These are phyloP conservation scores for Auricularia auricula-judae DNA, from an alignment of 768 basidiomycete genomes.

Conservation along the genomic window DNA sequence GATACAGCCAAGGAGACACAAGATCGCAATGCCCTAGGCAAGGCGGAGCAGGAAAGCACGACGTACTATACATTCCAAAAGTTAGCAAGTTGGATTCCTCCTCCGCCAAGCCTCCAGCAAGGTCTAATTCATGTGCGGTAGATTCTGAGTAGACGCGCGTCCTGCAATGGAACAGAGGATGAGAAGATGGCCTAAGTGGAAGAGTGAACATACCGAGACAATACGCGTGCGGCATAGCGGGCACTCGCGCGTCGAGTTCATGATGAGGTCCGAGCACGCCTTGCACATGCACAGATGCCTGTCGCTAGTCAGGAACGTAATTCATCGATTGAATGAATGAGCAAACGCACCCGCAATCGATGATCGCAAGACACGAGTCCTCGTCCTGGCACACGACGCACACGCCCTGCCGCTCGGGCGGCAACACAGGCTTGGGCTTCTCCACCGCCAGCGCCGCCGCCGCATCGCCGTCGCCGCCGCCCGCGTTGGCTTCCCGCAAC, in stretches of 20 bases:
- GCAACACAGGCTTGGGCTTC: constrained; percentile 23
- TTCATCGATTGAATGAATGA: not conserved
- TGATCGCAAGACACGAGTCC: constrained; percentile 85
- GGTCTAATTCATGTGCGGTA: not conserved
- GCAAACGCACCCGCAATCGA: constrained; percentile 78
- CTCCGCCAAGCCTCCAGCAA: no score
- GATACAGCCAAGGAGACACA: no score
- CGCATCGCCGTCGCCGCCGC: constrained; percentile 9
- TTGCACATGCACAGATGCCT: constrained; percentile 80
- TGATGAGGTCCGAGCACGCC: constrained; percentile 65
- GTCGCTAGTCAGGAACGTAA: not conserved
- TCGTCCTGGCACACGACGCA: constrained; percentile 93
- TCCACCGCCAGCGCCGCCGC: constrained; percentile 25
- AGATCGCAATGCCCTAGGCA: no score
- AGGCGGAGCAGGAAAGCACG: no score
- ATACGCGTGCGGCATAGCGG: constrained; percentile 85
- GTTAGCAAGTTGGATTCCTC: no score
- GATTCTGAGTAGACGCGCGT: not conserved
- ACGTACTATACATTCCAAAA: no score
- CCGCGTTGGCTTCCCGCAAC: not conserved
- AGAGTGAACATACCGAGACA: constrained; percentile 38
- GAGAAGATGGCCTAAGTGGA: not conserved
- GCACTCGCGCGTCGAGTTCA: constrained; percentile 74
- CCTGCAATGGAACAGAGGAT: not conserved
- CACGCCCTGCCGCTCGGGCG: constrained; percentile 58